phyloP scores from a whole-genome alignment of 768 basidiomycete genomes.

The Leccinum boreale region DNA sequence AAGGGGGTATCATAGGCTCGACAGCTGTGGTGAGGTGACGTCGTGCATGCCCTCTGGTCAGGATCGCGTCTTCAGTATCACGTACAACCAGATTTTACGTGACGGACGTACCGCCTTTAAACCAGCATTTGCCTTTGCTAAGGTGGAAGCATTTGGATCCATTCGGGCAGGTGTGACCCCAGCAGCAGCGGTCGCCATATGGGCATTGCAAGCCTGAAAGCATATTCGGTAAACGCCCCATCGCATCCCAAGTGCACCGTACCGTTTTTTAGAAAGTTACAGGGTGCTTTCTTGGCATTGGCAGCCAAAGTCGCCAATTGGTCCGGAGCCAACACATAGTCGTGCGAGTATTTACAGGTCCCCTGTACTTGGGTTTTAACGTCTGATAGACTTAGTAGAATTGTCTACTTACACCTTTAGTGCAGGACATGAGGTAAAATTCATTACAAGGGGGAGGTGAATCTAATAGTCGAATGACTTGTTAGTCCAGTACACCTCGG shows the following conservation, averaged over 20 bases:
- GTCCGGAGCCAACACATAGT: slow-evolving; percentile 67
- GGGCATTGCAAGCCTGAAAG: slow-evolving; percentile 64
- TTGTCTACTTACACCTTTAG: slow-evolving; percentile 57
- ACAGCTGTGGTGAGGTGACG: slow-evolving; percentile 14
- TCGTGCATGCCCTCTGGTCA: slow-evolving; percentile 42
- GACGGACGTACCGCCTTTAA: slow-evolving; percentile 59
- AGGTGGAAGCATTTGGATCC: slow-evolving; percentile 68
- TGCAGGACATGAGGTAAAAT: slow-evolving; percentile 78
- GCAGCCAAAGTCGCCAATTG: slow-evolving; percentile 67
- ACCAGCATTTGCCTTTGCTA: slow-evolving; percentile 84
- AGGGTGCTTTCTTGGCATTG: slow-evolving; percentile 83
- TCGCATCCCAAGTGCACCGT: slow-evolving; percentile 5
- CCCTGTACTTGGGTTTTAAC: slow-evolving; percentile 35
- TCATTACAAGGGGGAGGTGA: slow-evolving; percentile 84
- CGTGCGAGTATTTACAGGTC: slow-evolving; percentile 82
- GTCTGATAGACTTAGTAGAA: slow-evolving; percentile 12
- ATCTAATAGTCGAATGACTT: slow-evolving; percentile 41
- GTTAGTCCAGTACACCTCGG: slow-evolving; percentile 2
- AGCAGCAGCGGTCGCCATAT: slow-evolving; percentile 74
- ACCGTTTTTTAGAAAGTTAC: slow-evolving; percentile 83
- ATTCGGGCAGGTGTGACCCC: slow-evolving; percentile 81
- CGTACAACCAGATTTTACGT: not conserved
- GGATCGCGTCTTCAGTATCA: slow-evolving; percentile 1
- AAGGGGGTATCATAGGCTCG: slow-evolving; percentile 20
- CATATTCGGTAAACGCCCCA: slow-evolving; percentile 2